A percentile compares a stretch with the other conserved stretches of the same genome.
Evolutionary conservation across 805 yeast species (phyloP).

Genomic region (Wickerhamiella azymoides): DNA sequence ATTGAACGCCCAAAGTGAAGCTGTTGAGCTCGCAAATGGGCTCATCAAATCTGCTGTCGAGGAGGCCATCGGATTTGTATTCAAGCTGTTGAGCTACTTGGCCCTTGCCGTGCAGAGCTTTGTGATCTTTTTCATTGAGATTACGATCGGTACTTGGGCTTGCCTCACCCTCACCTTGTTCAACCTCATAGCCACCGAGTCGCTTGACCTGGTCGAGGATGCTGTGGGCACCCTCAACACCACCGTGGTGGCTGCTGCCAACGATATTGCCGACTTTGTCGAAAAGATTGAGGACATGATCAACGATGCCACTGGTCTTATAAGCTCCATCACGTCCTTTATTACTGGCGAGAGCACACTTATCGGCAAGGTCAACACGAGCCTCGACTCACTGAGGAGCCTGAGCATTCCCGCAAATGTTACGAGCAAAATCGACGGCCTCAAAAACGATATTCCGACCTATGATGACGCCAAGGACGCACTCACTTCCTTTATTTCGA

Average conservation of each 20-base stretch:
- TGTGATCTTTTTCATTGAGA: slow-evolving; percentile 49
- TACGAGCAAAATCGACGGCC: slow-evolving; percentile 37
- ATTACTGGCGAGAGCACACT: slow-evolving; percentile 36
- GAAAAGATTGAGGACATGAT: slow-evolving; percentile 43
- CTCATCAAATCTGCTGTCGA: slow-evolving; percentile 33
- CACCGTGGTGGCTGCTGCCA: slow-evolving; percentile 40
- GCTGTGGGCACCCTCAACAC: slow-evolving; percentile 47
- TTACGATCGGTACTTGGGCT: slow-evolving; percentile 74
- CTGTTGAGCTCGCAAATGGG: slow-evolving; percentile 41
- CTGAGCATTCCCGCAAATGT: slow-evolving; percentile 55
- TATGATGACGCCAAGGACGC: slow-evolving; percentile 50
- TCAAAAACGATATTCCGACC: slow-evolving; percentile 45
- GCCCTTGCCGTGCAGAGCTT: slow-evolving; percentile 46
- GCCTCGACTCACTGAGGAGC: slow-evolving; percentile 40
- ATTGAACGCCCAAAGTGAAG: slow-evolving; percentile 41
- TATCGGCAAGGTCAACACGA: slow-evolving; percentile 41
- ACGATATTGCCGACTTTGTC: slow-evolving; percentile 53
- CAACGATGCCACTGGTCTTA: slow-evolving; percentile 40
- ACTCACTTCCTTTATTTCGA: slow-evolving; percentile 38
- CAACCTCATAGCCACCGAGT: slow-evolving; percentile 57
- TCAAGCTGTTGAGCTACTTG: slow-evolving; percentile 15
- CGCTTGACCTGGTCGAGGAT: slow-evolving; percentile 56
- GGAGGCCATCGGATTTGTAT: neutral
- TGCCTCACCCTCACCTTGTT: slow-evolving; percentile 67
- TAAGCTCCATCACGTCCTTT: slow-evolving; percentile 39